These are phyloP conservation scores for Aspergillus costaricaensis DNA, from an alignment of 2,329 filamentous ascomycete genomes.

Conservation along the genomic window DNA sequence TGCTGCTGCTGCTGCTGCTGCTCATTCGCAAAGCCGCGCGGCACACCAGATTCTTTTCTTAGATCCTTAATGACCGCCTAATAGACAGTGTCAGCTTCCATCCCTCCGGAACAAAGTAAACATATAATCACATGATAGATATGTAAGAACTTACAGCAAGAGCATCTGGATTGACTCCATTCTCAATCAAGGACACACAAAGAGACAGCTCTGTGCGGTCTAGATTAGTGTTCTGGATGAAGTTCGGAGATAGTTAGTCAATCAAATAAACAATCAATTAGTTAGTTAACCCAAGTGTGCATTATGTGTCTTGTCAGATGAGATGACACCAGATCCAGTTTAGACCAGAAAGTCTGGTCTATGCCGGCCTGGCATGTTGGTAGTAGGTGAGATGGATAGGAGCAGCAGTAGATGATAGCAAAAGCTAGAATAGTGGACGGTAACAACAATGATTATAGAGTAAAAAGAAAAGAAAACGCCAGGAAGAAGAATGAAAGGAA, in stretches of 20 bases:
- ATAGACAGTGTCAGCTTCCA: slow-evolving; percentile 9
- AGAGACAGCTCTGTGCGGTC: slow-evolving; percentile 89
- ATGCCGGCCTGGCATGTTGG: too few species aligned
- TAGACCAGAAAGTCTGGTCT: too few species aligned
- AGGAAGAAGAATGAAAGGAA: neutral
- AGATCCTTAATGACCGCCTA: slow-evolving; percentile 52
- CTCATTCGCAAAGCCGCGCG: slow-evolving; percentile 26
- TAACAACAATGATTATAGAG: too few species aligned
- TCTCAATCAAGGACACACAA: slow-evolving; percentile 95
- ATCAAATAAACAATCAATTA: neutral
- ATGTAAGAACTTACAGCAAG: slow-evolving; percentile 69
- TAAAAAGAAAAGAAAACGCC: neutral
- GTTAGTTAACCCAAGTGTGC: too few species aligned
- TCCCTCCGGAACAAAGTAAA: neutral
- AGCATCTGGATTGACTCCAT: slow-evolving; percentile 93
- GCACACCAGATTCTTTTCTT: slow-evolving; percentile 41
- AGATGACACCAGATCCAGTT: too few species aligned
- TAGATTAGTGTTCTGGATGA: slow-evolving; percentile 79
- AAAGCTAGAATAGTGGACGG: too few species aligned
- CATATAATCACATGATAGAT: neutral
- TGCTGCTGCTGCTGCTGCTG: slow-evolving; percentile 20
- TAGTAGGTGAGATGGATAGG: too few species aligned
- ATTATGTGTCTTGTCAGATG: neutral
- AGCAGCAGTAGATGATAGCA: too few species aligned
- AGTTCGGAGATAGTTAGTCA: neutral